Percentiles rank a stretch among this genome's conserved stretches.
These are phyloP conservation scores for Brassica carinata DNA, from an alignment of 345 rosid species.

Conservation along the genomic window DNA sequence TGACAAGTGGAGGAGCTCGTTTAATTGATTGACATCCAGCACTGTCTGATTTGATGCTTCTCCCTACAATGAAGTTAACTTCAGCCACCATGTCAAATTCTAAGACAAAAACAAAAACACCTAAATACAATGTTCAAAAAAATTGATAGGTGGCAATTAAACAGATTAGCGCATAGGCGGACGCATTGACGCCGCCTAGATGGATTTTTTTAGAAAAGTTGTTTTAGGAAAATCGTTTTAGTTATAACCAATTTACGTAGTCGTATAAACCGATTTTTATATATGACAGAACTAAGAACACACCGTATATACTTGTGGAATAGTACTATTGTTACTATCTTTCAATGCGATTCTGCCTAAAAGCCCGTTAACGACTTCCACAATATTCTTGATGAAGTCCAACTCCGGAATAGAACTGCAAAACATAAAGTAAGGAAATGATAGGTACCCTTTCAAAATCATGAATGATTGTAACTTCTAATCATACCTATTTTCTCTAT, in stretches of 20 bases:
- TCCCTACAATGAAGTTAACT: background rate
- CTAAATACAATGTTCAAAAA: background rate
- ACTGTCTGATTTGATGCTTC: background rate
- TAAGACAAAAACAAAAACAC: background rate
- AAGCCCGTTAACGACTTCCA: background rate
- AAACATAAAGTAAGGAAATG: background rate
- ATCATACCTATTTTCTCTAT: background rate
- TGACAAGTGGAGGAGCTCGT: background rate
- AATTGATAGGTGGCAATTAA: background rate
- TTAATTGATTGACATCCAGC: background rate
- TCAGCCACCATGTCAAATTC: background rate
- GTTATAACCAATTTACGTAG: too few relatives aligned
- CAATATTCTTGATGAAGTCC: background rate
- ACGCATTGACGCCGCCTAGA: too few relatives aligned
- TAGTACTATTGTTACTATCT: background rate
- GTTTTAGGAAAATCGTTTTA: too few relatives aligned
- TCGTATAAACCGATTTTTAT: too few relatives aligned
- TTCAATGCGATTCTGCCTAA: background rate
- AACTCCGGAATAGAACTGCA: background rate
- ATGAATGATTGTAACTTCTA: background rate
- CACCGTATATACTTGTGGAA: background rate
- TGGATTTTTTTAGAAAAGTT: too few relatives aligned
- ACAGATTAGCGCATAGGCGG: too few relatives aligned
- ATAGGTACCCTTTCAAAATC: background rate
- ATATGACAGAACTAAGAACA: background rate